Percentiles rank a stretch among this genome's conserved stretches.
Conservation (phyloP, 192 early-diverging fungal genomes). For the Coemansia erecta region DNA sequence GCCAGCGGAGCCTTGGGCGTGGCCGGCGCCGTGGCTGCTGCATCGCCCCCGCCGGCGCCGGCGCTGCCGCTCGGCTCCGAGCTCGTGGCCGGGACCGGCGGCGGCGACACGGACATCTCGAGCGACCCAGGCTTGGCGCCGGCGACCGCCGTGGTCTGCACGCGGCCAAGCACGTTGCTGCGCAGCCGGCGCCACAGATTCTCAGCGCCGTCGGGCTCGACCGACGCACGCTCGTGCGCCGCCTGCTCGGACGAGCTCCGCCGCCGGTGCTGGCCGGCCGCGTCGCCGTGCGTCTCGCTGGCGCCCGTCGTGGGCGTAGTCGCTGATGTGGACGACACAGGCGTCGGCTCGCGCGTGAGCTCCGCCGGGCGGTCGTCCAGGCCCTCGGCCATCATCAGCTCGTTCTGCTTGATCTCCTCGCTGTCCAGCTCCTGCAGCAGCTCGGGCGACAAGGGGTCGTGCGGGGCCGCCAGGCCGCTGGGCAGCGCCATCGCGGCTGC, state of each 20-base stretch:
- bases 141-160: slow-evolving; percentile 8
- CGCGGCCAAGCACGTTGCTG: slow-evolving; percentile 42
- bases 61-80: neutral
- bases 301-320: neutral
- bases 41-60: neutral
- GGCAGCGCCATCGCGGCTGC: neutral
- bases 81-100: neutral
- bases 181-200: slow-evolving; percentile 47
- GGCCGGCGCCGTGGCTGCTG: neutral
- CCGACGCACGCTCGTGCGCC: neutral
- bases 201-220: slow-evolving; percentile 18
- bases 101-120: neutral
- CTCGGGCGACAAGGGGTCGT: slow-evolving; percentile 15
- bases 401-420: slow-evolving; percentile 40
- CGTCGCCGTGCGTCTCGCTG: neutral
- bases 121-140: slow-evolving; percentile 3
- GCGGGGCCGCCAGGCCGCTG: neutral
- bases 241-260: slow-evolving; percentile 14
- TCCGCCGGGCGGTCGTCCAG: slow-evolving; percentile 2
- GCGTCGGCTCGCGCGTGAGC: slow-evolving; percentile 4
- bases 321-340: neutral
- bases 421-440: slow-evolving; percentile 28
- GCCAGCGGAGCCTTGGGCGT: neutral
- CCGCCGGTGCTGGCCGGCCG: neutral
- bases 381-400: slow-evolving; percentile 46